Conservation (phyloP, 2,329 filamentous ascomycete species). For the Cercospora brassicicola region DNA sequence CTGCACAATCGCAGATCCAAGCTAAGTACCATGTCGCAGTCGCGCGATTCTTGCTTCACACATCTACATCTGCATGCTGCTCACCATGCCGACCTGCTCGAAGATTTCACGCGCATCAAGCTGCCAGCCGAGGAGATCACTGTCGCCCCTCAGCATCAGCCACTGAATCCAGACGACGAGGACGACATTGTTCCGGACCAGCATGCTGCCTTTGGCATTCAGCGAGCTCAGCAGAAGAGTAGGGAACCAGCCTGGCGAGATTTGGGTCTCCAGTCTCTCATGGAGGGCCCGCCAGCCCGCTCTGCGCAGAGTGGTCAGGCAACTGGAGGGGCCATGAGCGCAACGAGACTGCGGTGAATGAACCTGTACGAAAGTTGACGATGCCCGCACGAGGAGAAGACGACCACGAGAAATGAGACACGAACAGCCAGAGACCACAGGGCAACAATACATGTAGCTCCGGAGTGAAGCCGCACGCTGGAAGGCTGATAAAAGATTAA, state of each 20-base stretch:
- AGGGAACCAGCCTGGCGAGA: conserved; percentile 78
- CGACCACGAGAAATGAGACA: not conserved
- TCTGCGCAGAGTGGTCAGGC: conserved; percentile 16
- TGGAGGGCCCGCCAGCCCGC: conserved; percentile 59
- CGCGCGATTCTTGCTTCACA: conserved; percentile 72
- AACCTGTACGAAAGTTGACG: not conserved
- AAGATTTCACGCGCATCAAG: conserved; percentile 53
- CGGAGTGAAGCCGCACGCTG: not conserved
- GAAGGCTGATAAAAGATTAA: not conserved
- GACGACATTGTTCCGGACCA: conserved; percentile 87
- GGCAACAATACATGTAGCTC: not conserved
- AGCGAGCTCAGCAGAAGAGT: conserved; percentile 71
- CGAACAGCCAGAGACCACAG: not conserved
- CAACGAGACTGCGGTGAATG: not conserved
- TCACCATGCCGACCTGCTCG: conserved; percentile 74
- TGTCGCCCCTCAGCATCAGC: conserved; percentile 76
- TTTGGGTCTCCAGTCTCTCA: conserved; percentile 68
- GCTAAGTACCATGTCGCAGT: conserved; percentile 38
- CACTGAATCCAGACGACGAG: conserved; percentile 80
- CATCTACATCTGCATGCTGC: conserved; percentile 72
- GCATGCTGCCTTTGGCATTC: conserved; percentile 83
- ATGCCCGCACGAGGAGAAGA: not conserved
- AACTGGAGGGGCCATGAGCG: conserved; percentile 17
- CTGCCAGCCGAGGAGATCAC: conserved; percentile 69
- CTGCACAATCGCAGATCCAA: not conserved